Conservation (phyloP, 176 grass and related monocot genomes). For the Poa annua region DNA sequence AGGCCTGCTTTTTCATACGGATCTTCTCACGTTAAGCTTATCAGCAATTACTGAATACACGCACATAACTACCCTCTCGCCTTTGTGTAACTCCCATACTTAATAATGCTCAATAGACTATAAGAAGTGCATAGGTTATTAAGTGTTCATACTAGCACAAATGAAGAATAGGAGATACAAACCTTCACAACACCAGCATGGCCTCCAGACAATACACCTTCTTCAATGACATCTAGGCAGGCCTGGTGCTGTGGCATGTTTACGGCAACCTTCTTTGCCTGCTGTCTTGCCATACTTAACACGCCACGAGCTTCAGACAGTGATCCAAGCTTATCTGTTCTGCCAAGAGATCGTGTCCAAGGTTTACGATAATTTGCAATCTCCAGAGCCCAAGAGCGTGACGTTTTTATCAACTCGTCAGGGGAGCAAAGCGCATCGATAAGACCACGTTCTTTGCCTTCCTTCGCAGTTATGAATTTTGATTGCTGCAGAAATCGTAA, state of each 20-base stretch:
- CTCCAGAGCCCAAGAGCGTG: slow-evolving; percentile 83
- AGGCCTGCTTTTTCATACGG: neutral
- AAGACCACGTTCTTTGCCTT: slow-evolving; percentile 87
- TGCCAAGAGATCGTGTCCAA: slow-evolving; percentile 79
- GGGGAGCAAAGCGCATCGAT: slow-evolving; percentile 74
- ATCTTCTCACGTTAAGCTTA: too few species aligned
- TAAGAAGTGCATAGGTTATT: neutral
- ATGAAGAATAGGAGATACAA: neutral
- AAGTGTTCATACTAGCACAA: neutral
- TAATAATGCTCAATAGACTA: neutral
- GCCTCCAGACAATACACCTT: slow-evolving; percentile 76
- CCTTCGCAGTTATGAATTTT: slow-evolving; percentile 72
- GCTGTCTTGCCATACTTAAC: slow-evolving; percentile 69
- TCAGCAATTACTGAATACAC: too few species aligned
- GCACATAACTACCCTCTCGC: too few species aligned
- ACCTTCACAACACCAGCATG: slow-evolving; percentile 95
- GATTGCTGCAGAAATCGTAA: slow-evolving; percentile 65
- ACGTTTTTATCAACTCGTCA: slow-evolving; percentile 74
- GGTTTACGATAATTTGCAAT: slow-evolving; percentile 78
- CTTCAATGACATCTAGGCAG: slow-evolving; percentile 85
- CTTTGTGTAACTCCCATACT: too few species aligned
- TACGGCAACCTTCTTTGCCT: slow-evolving; percentile 62
- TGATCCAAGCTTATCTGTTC: slow-evolving; percentile 78
- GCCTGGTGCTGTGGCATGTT: slow-evolving; percentile 89
- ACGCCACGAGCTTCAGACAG: slow-evolving; percentile 80